Percentiles rank a stretch among this genome's conserved stretches.
Conservation (phyloP, 1,284 basidiomycete genomes). For the Tetrapyrgos nigripes region DNA sequence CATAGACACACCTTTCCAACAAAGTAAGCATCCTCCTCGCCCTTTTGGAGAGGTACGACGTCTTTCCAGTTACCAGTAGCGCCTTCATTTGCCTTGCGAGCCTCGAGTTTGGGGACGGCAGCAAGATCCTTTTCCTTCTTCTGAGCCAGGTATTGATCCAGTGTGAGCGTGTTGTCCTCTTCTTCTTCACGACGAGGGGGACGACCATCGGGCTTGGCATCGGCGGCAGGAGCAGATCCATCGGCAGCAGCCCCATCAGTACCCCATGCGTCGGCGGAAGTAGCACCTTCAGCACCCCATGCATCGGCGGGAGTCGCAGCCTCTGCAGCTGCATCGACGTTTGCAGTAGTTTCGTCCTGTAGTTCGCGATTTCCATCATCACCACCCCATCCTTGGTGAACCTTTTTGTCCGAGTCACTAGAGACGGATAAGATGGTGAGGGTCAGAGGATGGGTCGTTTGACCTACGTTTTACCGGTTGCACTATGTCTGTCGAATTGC, state of each 20-base stretch:
- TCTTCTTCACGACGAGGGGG: conserved; percentile 67
- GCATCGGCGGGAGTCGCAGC: conserved; percentile 20
- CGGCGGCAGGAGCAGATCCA: conserved; percentile 45
- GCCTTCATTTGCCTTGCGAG: conserved; percentile 75
- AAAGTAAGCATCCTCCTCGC: conserved; percentile 72
- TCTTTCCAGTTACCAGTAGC: conserved; percentile 66
- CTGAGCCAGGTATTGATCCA: conserved; percentile 85
- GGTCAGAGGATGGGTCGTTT: conserved; percentile 5
- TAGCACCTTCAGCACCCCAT: conserved; percentile 47
- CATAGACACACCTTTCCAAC: conserved; percentile 68
- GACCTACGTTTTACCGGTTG: conserved; percentile 79
- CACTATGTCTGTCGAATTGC: conserved; percentile 82
- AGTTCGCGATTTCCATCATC: conserved; percentile 83
- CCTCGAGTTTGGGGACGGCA: conserved; percentile 73
- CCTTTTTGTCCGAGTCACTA: conserved; percentile 91
- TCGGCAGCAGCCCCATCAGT: conserved; percentile 40
- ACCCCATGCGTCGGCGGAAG: conserved; percentile 44
- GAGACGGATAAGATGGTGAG: conserved; percentile 15
- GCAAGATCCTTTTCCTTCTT: conserved; percentile 63
- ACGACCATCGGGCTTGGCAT: conserved; percentile 48
- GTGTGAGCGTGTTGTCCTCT: conserved; percentile 91
- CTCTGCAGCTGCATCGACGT: conserved; percentile 60
- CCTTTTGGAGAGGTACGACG: conserved; percentile 66
- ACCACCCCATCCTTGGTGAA: conserved; percentile 92
- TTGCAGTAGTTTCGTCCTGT: conserved; percentile 77